A percentile compares a stretch with the other conserved stretches of the same genome.
Conservation (phyloP, 495 filamentous ascomycete species). For the Corynascus novoguineensis region DNA sequence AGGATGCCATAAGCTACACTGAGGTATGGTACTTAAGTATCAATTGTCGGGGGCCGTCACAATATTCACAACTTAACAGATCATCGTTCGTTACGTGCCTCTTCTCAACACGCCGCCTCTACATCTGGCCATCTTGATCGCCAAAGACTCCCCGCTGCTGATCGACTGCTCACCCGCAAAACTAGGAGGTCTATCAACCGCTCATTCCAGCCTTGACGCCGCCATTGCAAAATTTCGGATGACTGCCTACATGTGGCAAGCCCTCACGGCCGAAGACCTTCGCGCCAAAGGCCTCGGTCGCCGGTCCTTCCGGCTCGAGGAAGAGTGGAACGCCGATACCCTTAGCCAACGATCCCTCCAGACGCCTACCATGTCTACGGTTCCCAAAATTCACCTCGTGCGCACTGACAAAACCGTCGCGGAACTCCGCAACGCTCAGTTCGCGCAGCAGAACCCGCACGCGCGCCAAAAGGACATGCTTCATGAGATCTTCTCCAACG, state of each 20-base stretch:
- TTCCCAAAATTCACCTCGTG: constrained; percentile 46
- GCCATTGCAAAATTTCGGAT: constrained; percentile 47
- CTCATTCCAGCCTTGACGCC: constrained; percentile 37
- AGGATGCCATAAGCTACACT: background rate
- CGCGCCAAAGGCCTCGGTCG: constrained; percentile 42
- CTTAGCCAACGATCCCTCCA: constrained; percentile 16
- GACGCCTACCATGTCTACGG: constrained; percentile 21
- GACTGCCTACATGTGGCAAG: constrained; percentile 50
- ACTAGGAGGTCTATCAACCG: constrained; percentile 29
- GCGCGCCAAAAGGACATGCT: constrained; percentile 27
- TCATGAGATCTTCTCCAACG: constrained; percentile 37
- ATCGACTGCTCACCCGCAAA: constrained; percentile 39
- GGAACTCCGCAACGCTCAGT: constrained; percentile 30
- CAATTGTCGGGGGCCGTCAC: too few species aligned
- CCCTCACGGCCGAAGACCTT: constrained; percentile 46
- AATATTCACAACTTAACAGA: background rate
- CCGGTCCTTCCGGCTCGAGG: constrained; percentile 47
- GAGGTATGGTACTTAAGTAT: background rate
- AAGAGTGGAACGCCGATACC: constrained; percentile 44
- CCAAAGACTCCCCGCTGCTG: constrained; percentile 40
- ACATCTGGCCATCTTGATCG: constrained; percentile 46
- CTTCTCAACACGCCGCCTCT: constrained; percentile 40
- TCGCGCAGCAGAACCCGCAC: constrained; percentile 34
- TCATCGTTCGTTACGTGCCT: constrained; percentile 15
- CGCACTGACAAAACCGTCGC: constrained; percentile 38